Conservation (phyloP, 129 eudicot genomes). For the Heracleum sosnowskyi region DNA sequence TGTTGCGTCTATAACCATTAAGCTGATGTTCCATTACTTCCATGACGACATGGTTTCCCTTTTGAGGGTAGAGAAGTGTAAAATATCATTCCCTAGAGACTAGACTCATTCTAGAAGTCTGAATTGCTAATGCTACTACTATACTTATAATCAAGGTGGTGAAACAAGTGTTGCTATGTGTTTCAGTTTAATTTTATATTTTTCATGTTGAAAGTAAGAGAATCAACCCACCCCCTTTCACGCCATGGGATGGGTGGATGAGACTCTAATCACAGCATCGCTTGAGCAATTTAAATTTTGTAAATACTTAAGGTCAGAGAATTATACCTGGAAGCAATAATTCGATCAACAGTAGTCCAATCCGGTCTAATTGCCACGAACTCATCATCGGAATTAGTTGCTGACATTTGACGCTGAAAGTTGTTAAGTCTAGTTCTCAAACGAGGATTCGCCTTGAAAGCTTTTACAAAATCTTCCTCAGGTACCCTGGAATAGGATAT, state of each 20-base stretch:
- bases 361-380: constrained; percentile 81
- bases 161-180: neutral
- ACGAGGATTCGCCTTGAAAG: constrained; percentile 83
- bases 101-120: neutral
- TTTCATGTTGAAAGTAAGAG: neutral
- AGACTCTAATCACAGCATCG: neutral
- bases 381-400: constrained; percentile 66
- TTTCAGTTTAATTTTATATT: neutral
- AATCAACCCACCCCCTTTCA: neutral
- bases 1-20: too few relatives aligned
- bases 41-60: too few relatives aligned
- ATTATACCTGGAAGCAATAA: constrained; percentile 84
- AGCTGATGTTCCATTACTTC: too few relatives aligned
- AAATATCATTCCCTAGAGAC: neutral
- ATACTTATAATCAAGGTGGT: neutral
- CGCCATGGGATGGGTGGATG: neutral
- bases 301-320: neutral
- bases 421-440: constrained; percentile 81
- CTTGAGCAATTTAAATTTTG: neutral
- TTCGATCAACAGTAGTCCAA: constrained; percentile 92
- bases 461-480: constrained; percentile 61
- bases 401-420: constrained; percentile 62
- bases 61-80: too few relatives aligned
- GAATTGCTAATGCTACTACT: neutral
- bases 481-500: constrained; percentile 3